Evolutionary conservation across 495 filamentous ascomycete species (phyloP).

Genomic region (Friedmanniomyces simplex): DNA sequence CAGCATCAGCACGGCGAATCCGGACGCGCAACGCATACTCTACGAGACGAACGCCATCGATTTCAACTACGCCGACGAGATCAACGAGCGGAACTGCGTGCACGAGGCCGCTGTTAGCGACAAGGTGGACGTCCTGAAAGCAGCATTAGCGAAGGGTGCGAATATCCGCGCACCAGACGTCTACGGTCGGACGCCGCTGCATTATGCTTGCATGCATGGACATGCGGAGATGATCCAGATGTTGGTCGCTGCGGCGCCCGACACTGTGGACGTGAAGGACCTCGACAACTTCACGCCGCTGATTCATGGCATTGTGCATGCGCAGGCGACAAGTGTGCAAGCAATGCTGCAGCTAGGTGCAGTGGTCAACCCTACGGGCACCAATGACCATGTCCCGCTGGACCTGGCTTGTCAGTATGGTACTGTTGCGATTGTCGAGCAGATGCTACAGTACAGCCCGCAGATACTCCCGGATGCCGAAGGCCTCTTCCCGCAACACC

Average conservation of each 20-base stretch:
- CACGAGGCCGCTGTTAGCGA: slow-evolving; percentile 92
- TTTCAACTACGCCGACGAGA: slow-evolving; percentile 83
- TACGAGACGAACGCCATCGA: slow-evolving; percentile 74
- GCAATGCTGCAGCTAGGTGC: slow-evolving; percentile 62
- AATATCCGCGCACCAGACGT: slow-evolving; percentile 75
- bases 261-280: slow-evolving; percentile 75
- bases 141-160: slow-evolving; percentile 59
- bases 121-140: slow-evolving; percentile 60
- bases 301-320: slow-evolving; percentile 86
- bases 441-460: slow-evolving; percentile 69
- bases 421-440: slow-evolving; percentile 66
- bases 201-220: slow-evolving; percentile 95
- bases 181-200: slow-evolving; percentile 85
- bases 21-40: slow-evolving; percentile 62
- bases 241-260: slow-evolving; percentile 48
- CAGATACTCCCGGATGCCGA: slow-evolving; percentile 82
- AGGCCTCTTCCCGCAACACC: slow-evolving; percentile 93
- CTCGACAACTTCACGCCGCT: slow-evolving; percentile 96
- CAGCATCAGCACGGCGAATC: slow-evolving; percentile 74
- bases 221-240: slow-evolving; percentile 70
- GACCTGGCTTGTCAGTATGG: slow-evolving; percentile 93
- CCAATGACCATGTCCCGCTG: slow-evolving; percentile 85
- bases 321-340: slow-evolving; percentile 65
- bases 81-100: slow-evolving; percentile 91
- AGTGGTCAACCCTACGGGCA: slow-evolving; percentile 66